Evolutionary conservation across 1,139 yeast species (phyloP).

Genomic region (Spencermartinsiella ligniputridi): DNA sequence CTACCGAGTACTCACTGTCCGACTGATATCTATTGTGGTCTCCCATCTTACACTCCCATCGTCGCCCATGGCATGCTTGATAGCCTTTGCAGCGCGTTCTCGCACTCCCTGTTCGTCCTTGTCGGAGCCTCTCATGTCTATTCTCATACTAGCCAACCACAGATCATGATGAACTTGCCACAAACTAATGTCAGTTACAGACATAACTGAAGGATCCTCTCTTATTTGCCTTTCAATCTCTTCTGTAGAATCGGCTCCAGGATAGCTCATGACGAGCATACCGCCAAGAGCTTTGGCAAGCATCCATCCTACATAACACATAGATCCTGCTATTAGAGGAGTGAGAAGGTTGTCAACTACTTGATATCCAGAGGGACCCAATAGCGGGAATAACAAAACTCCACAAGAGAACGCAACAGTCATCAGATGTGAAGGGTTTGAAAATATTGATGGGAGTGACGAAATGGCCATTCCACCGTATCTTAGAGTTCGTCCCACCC

Average conservation of each 20-base stretch:
- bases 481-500: constrained; percentile 30
- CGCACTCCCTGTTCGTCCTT: constrained; percentile 35
- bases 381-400: constrained; percentile 32
- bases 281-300: constrained; percentile 40
- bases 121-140: constrained; percentile 33
- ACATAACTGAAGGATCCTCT: constrained; percentile 27
- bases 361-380: constrained; percentile 22
- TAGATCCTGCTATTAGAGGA: constrained; percentile 36
- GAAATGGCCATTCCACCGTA: constrained; percentile 14
- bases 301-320: constrained; percentile 40
- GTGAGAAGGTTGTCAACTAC: constrained; percentile 35
- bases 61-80: constrained; percentile 28
- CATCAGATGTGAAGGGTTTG: constrained; percentile 59
- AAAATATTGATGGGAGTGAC: constrained; percentile 30
- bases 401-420: constrained; percentile 52
- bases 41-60: constrained; percentile 31
- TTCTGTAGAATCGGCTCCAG: constrained; percentile 35
- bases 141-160: constrained; percentile 37
- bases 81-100: constrained; percentile 27
- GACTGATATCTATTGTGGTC: constrained; percentile 37
- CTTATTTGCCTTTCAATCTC: constrained; percentile 26
- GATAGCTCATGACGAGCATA: constrained; percentile 42
- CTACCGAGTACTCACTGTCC: constrained; percentile 17
- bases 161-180: constrained; percentile 44
- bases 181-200: constrained; percentile 33